These are phyloP conservation scores for Grosmannia huntii DNA, from an alignment of 2,329 filamentous ascomycete genomes.

Conservation along the genomic window DNA sequence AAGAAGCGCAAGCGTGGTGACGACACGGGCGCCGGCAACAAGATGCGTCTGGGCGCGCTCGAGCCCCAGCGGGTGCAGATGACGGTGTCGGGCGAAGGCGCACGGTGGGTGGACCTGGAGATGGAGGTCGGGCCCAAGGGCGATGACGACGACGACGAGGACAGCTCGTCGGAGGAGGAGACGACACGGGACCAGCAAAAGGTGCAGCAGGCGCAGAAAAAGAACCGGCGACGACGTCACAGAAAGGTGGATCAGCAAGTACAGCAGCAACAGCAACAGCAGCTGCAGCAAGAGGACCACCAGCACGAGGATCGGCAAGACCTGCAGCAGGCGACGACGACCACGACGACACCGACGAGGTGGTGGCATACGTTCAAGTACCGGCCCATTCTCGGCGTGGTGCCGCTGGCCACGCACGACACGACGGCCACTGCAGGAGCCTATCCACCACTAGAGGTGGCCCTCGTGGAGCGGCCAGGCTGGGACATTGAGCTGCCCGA, in stretches of 20 bases:
- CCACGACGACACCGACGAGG: slow-evolving; percentile 17
- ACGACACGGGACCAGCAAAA: slow-evolving; percentile 12
- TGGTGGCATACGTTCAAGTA: slow-evolving; percentile 89
- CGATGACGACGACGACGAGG: slow-evolving; percentile 22
- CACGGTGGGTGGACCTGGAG: slow-evolving; percentile 22
- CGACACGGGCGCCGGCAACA: slow-evolving; percentile 39
- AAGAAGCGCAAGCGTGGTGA: slow-evolving; percentile 43
- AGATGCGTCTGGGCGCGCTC: slow-evolving; percentile 33
- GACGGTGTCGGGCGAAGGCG: slow-evolving; percentile 16
- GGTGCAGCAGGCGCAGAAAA: slow-evolving; percentile 15
- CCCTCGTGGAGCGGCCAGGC: slow-evolving; percentile 72
- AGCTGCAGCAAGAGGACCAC: not conserved
- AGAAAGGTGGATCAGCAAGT: not conserved
- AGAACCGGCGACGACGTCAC: not conserved
- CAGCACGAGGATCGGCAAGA: too few relatives aligned
- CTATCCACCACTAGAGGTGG: slow-evolving; percentile 53
- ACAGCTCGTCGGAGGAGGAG: slow-evolving; percentile 9
- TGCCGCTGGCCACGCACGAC: slow-evolving; percentile 23
- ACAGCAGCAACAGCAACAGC: not conserved
- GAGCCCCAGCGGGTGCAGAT: slow-evolving; percentile 30
- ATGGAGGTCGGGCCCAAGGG: slow-evolving; percentile 18
- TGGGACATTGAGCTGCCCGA: slow-evolving; percentile 72
- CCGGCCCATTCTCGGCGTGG: slow-evolving; percentile 72
- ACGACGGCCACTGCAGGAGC: not conserved
- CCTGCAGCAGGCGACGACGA: not conserved